Evolutionary conservation across 306 rosid species (phyloP), one percentile per base, ranked within the genome.

Genomic region (Gleditsia sinensis): DNA sequence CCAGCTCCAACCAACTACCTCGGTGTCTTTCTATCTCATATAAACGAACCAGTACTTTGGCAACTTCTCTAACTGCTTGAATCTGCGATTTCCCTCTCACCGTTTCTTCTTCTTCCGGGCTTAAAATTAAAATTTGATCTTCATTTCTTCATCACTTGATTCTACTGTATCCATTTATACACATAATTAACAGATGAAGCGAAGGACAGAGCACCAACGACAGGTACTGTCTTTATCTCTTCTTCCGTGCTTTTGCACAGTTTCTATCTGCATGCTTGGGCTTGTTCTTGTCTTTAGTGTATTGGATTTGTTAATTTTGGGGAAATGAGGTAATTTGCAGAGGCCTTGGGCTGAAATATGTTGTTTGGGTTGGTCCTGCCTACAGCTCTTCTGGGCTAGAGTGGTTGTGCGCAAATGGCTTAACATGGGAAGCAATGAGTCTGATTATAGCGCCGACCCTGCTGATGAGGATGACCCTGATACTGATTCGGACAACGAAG

Each of bases 361-460:
- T 87, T 95, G 96, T 92, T 94, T 90, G 72, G 96, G 71, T 88
- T 92, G 92, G 85, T 88, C 90, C 48, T 92, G 90, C 91, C 43
- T 88, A 77, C 98, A 95, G 99, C 87, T 87, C 36, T 90, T 95
- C 65, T 92, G 99, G 99, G 93, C 92, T 30, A 80, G 77, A 67
- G 85, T 87, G 39, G 92, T 95, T 16, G 34, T 95, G 76, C 88
- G 98, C 53, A 95, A 95, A 82, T 95, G 86, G 99, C 89, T 95
- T 53, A 95, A 95, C 80, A 86, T 95, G 86, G 80, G 84, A 13
- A 78, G 78, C 84, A 65, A 74, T 32, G 87, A 92, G 12, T 92
- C 98, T 30, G 96, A 90, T 84, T 95, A 86, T 80, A 88, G 97
- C 79, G 98, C 99, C 72, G 99, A 95, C 69, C 78, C 92, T 30